Evolutionary conservation across 1,284 basidiomycete species (phyloP).

Genomic region (Xerocomus minutiporus): DNA sequence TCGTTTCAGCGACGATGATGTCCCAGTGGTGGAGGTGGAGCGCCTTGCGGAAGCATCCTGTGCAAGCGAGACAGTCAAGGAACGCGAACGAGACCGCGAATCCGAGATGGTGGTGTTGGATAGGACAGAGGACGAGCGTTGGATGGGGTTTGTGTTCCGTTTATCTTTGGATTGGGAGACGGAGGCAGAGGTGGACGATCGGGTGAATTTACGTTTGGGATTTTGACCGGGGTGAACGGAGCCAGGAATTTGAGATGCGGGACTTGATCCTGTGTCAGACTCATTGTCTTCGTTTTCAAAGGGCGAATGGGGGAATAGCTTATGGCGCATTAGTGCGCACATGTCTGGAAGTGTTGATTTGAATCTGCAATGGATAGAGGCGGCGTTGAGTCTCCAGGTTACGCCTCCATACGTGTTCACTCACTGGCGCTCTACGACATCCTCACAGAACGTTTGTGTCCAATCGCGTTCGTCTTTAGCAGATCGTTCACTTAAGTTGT

Average conservation of each 20-base stretch:
- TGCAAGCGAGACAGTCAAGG: conserved; percentile 60
- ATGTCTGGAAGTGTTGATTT: conserved; percentile 47
- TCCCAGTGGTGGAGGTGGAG: conserved; percentile 32
- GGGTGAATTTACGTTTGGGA: conserved; percentile 13
- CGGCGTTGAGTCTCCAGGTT: background rate
- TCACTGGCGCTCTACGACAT: conserved; percentile 59
- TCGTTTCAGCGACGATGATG: conserved; percentile 41
- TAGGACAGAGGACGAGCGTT: conserved; percentile 20
- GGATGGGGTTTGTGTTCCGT: conserved; percentile 6
- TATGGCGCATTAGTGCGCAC: conserved; percentile 57
- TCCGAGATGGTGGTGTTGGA: conserved; percentile 16
- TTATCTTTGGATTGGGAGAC: conserved; percentile 13
- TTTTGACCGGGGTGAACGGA: conserved; percentile 7
- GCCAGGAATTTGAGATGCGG: conserved; percentile 6
- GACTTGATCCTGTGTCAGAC: conserved; percentile 22
- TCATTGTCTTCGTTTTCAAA: conserved; percentile 45
- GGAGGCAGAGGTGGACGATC: conserved; percentile 16
- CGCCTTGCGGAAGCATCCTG: conserved; percentile 46
- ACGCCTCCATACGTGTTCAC: conserved; percentile 19
- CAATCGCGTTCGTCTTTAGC: conserved; percentile 52
- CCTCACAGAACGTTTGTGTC: conserved; percentile 66
- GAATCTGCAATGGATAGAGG: conserved; percentile 44
- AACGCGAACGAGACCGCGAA: conserved; percentile 51
- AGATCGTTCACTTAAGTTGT: conserved; percentile 14
- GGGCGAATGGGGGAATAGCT: conserved; percentile 59